These are phyloP conservation scores for Solanum raphanifolium DNA, from an alignment of 257 asterid genomes.

Conservation along the genomic window DNA sequence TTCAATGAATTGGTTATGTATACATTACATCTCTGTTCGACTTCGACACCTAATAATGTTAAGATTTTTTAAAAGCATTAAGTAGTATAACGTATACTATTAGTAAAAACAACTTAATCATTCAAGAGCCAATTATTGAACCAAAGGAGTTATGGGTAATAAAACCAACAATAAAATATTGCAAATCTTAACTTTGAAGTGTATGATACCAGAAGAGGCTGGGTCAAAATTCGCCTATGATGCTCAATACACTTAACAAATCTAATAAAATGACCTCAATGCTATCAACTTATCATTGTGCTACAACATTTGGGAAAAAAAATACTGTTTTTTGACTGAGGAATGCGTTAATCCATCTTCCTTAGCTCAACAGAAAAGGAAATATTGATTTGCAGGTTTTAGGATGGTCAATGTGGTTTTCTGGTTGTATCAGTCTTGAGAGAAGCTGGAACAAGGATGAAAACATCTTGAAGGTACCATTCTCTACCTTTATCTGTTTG, in stretches of 20 bases:
- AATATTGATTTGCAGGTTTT: conserved; percentile 37
- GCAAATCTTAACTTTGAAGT: neutral
- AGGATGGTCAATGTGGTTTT: conserved; percentile 90
- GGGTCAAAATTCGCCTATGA: neutral
- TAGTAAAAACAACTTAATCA: neutral
- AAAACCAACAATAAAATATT: neutral
- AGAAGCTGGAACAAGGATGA: conserved; percentile 75
- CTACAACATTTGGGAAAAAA: neutral
- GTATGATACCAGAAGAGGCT: neutral
- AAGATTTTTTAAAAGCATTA: neutral
- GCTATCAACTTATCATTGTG: neutral
- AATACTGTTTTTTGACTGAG: neutral
- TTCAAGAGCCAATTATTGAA: neutral
- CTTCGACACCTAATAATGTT: neutral
- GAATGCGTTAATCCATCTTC: neutral
- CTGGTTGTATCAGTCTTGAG: conserved; percentile 53
- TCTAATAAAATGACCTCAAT: neutral
- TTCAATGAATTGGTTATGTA: neutral
- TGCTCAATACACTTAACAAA: neutral
- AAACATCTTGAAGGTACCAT: conserved; percentile 45
- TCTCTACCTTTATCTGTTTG: neutral
- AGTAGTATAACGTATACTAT: neutral
- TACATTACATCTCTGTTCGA: neutral
- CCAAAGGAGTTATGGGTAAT: neutral
- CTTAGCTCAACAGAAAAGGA: neutral